These are phyloP conservation scores for Lachnellula occidentalis DNA, from an alignment of 2,329 filamentous ascomycete genomes.

Conservation along the genomic window DNA sequence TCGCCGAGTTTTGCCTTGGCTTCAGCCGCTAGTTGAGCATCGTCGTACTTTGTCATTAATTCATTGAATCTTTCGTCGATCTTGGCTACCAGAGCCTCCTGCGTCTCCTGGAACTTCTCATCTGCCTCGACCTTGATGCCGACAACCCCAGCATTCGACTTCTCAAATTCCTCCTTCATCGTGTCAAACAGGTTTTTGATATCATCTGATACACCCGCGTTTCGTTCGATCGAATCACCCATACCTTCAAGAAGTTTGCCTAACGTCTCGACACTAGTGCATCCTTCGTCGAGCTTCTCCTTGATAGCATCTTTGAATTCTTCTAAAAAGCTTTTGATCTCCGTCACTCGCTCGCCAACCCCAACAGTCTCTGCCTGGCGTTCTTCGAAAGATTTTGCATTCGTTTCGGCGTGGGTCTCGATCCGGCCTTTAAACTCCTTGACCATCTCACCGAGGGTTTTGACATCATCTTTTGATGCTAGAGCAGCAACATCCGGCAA, in stretches of 20 bases:
- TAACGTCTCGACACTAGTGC: conserved; percentile 65
- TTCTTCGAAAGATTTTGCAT: conserved; percentile 74
- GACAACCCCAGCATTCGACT: conserved; percentile 72
- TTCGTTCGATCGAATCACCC: conserved; percentile 55
- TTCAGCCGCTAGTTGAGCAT: conserved; percentile 69
- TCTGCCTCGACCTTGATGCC: conserved; percentile 79
- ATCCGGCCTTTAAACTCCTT: conserved; percentile 66
- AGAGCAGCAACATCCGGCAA: conserved; percentile 65
- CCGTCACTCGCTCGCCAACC: conserved; percentile 70
- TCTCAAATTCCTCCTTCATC: conserved; percentile 82
- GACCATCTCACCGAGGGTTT: conserved; percentile 63
- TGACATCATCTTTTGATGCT: conserved; percentile 71
- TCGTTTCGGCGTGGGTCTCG: conserved; percentile 64
- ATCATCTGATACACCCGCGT: conserved; percentile 53
- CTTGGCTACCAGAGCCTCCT: conserved; percentile 48
- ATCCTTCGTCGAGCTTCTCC: conserved; percentile 70
- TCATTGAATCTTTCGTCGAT: conserved; percentile 65
- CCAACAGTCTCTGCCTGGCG: conserved; percentile 78
- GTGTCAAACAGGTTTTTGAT: conserved; percentile 67
- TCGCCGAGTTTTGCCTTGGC: conserved; percentile 69
- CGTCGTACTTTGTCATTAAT: conserved; percentile 82
- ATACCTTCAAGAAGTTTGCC: conserved; percentile 64
- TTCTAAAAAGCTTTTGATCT: conserved; percentile 71
- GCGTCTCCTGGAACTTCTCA: conserved; percentile 62
- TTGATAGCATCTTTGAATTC: conserved; percentile 74